Evolutionary conservation across 2,329 filamentous ascomycete genomes (phyloP).

Genomic region (Penicillium verrucosum): DNA sequence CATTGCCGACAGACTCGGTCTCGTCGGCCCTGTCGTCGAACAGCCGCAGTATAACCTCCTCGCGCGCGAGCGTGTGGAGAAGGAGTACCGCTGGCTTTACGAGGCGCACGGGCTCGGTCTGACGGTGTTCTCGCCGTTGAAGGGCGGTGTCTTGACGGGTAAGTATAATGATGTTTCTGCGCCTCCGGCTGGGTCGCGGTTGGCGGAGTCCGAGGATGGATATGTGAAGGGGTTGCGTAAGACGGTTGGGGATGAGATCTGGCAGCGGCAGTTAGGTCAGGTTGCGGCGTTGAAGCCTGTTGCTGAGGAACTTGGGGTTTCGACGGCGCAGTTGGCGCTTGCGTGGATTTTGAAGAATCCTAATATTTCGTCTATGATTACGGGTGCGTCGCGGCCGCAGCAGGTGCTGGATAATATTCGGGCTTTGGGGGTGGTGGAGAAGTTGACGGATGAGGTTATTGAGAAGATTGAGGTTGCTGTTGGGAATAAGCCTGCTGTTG

Average conservation of each 20-base stretch:
- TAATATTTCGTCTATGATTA: slow-evolving; percentile 54
- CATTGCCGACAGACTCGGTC: slow-evolving; percentile 57
- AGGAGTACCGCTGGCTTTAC: slow-evolving; percentile 60
- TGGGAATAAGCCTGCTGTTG: slow-evolving; percentile 18
- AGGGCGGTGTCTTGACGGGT: slow-evolving; percentile 60
- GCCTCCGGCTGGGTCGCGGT: slow-evolving; percentile 57
- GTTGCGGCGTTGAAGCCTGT: slow-evolving; percentile 53
- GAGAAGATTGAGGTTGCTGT: slow-evolving; percentile 45
- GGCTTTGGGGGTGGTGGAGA: slow-evolving; percentile 44
- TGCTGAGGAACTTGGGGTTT: slow-evolving; percentile 62
- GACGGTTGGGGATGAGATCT: slow-evolving; percentile 43
- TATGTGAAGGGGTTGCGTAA: slow-evolving; percentile 51
- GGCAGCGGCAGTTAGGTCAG: slow-evolving; percentile 23
- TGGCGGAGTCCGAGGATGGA: slow-evolving; percentile 54
- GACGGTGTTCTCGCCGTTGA: slow-evolving; percentile 62
- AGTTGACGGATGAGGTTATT: slow-evolving; percentile 45
- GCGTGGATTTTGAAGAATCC: slow-evolving; percentile 57
- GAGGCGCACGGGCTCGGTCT: slow-evolving; percentile 59
- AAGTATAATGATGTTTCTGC: slow-evolving; percentile 57
- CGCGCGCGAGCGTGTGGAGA: slow-evolving; percentile 60
- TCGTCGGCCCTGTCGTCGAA: slow-evolving; percentile 64
- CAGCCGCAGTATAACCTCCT: slow-evolving; percentile 67
- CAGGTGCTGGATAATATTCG: slow-evolving; percentile 43
- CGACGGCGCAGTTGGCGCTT: slow-evolving; percentile 53
- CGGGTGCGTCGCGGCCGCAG: slow-evolving; percentile 47